phyloP scores from a whole-genome alignment of 2,329 filamentous ascomycete species.

The Epichloe hybrida region DNA sequence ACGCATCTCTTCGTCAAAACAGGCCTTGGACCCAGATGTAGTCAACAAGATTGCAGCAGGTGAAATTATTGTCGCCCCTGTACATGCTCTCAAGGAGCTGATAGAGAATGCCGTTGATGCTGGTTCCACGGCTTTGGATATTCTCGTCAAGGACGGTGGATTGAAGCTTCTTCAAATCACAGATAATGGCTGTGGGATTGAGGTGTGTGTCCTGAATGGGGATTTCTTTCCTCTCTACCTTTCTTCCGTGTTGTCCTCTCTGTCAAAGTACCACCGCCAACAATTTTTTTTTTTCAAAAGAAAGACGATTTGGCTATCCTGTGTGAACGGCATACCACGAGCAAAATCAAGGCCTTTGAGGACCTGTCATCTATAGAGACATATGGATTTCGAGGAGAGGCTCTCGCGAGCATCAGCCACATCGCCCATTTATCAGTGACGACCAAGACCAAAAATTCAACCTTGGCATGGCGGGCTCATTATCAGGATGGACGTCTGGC shows the following conservation, averaged over 20 bases:
- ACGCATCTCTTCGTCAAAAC: not conserved
- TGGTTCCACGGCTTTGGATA: conserved; percentile 81
- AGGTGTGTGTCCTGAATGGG: conserved; percentile 40
- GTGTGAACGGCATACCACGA: conserved; percentile 93
- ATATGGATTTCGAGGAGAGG: conserved; percentile 96
- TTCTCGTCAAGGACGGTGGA: conserved; percentile 87
- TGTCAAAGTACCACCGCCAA: not conserved
- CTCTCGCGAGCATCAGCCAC: conserved; percentile 92
- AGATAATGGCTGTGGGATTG: conserved; percentile 91
- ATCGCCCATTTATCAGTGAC: conserved; percentile 93
- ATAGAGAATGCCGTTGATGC: conserved; percentile 97
- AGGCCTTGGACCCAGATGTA: conserved; percentile 83
- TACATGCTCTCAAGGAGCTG: conserved; percentile 89
- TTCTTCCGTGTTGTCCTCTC: not conserved
- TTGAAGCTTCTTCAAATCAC: conserved; percentile 93
- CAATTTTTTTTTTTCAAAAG: conserved; percentile 26
- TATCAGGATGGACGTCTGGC: conserved; percentile 74
- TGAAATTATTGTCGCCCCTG: conserved; percentile 94
- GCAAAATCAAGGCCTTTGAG: conserved; percentile 87
- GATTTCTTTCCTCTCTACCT: not conserved
- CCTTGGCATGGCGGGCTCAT: conserved; percentile 78
- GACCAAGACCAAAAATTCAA: conserved; percentile 79
- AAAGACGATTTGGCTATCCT: conserved; percentile 84
- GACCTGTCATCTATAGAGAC: conserved; percentile 82
- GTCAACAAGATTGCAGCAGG: conserved; percentile 98